These are phyloP conservation scores for Phyllachora maydis DNA, from an alignment of 2,329 filamentous ascomycete genomes.

Conservation along the genomic window DNA sequence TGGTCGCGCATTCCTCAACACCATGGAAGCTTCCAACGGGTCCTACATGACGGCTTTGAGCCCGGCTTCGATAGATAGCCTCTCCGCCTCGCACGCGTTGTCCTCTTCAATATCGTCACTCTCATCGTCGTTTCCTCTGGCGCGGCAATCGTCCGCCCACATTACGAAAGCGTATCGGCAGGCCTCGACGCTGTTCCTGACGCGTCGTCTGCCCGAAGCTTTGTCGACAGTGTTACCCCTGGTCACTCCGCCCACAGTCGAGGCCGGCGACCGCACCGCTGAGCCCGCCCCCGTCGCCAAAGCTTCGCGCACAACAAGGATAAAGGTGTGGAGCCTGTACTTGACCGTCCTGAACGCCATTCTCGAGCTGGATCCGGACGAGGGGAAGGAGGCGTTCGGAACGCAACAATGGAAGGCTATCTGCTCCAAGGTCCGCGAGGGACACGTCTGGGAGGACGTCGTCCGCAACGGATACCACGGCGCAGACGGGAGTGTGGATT, in stretches of 20 bases:
- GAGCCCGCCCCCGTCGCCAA: constrained; percentile 55
- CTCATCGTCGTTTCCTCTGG: constrained; percentile 43
- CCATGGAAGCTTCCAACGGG: constrained; percentile 20
- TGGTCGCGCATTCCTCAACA: too few species aligned
- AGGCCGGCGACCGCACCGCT: constrained; percentile 18
- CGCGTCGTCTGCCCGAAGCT: constrained; percentile 78
- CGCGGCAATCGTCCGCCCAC: constrained; percentile 43
- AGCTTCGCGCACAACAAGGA: constrained; percentile 61
- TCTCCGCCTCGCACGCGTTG: constrained; percentile 26
- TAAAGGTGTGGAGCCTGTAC: constrained; percentile 97
- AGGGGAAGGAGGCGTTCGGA: constrained; percentile 78
- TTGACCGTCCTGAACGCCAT: constrained; percentile 84
- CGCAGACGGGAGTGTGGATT: constrained; percentile 75
- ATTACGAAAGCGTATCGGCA: constrained; percentile 89
- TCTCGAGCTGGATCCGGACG: constrained; percentile 70
- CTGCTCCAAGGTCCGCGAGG: constrained; percentile 69
- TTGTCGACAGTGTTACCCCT: constrained; percentile 69
- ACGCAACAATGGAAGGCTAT: constrained; percentile 66
- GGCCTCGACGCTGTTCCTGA: constrained; percentile 84
- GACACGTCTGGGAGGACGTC: constrained; percentile 87
- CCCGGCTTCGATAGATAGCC: constrained; percentile 22
- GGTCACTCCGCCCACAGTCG: constrained; percentile 36
- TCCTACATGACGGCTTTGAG: constrained; percentile 21
- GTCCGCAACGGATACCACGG: constrained; percentile 74
- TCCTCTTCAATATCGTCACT: constrained; percentile 35